phyloP scores from a whole-genome alignment of 2,329 filamentous ascomycete genomes.

The Bipolaris sorokiniana region DNA sequence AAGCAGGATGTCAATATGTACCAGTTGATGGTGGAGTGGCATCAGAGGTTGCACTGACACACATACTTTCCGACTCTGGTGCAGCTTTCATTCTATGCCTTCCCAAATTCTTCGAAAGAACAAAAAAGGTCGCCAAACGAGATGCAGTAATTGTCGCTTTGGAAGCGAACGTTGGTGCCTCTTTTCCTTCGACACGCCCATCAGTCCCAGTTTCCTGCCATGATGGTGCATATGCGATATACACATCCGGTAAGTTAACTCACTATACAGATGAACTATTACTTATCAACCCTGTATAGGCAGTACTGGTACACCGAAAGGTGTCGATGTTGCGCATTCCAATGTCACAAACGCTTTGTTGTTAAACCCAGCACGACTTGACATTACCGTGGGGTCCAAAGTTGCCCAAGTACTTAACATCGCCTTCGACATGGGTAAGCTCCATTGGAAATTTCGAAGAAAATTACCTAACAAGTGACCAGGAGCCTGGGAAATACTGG shows the following conservation, averaged over 20 bases:
- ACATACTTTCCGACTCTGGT: constrained; percentile 57
- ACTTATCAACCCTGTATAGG: constrained; percentile 23
- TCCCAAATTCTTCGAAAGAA: constrained; percentile 36
- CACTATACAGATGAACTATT: neutral
- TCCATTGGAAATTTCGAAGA: neutral
- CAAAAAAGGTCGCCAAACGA: constrained; percentile 21
- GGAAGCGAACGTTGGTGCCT: constrained; percentile 16
- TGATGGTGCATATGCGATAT: constrained; percentile 53
- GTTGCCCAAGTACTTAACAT: constrained; percentile 65
- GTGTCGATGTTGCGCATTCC: constrained; percentile 63
- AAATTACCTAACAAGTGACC: constrained; percentile 9
- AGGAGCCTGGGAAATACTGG: constrained; percentile 67
- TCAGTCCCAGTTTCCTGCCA: constrained; percentile 18
- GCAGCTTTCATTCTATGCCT: constrained; percentile 58
- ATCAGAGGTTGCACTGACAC: constrained; percentile 48
- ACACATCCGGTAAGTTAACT: constrained; percentile 54
- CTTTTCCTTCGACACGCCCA: constrained; percentile 26
- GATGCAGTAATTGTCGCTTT: constrained; percentile 24
- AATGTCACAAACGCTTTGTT: constrained; percentile 63
- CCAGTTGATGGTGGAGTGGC: constrained; percentile 61
- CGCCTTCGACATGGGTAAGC: constrained; percentile 67
- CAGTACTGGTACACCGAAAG: constrained; percentile 64
- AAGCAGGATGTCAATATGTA: constrained; percentile 65
- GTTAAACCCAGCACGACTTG: constrained; percentile 59
- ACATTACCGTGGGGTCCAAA: constrained; percentile 57